phyloP scores from a whole-genome alignment of 768 basidiomycete species.

The Trametes cubensis region DNA sequence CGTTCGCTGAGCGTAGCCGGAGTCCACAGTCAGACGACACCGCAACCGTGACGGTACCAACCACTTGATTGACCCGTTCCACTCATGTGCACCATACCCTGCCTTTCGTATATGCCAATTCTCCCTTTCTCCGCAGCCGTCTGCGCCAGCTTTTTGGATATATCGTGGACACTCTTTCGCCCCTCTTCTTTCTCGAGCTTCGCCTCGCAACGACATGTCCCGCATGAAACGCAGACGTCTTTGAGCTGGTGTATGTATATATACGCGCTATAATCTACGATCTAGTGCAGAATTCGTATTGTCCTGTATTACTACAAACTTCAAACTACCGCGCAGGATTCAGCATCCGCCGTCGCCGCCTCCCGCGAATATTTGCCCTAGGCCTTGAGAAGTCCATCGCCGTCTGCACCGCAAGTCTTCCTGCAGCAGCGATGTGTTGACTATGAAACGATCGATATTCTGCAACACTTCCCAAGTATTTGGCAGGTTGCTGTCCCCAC shows the following conservation, averaged over 20 bases:
- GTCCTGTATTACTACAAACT: constrained; percentile 4
- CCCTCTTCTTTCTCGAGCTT: background rate
- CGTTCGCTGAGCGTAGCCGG: constrained; percentile 31
- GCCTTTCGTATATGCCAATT: background rate
- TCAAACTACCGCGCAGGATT: no score
- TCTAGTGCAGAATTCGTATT: constrained; percentile 17
- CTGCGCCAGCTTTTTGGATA: background rate
- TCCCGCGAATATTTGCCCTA: no score
- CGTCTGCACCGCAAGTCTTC: no score
- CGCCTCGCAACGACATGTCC: background rate
- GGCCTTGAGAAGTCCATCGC: no score
- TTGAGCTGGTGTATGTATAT: constrained; percentile 17
- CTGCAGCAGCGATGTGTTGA: no score
- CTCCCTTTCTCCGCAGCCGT: background rate
- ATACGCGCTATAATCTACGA: constrained; percentile 22
- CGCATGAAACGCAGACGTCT: background rate
- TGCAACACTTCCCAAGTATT: no score
- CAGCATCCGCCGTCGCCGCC: no score
- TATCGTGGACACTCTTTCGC: background rate
- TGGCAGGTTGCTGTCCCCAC: no score
- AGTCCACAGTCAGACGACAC: constrained; percentile 38
- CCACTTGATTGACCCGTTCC: background rate
- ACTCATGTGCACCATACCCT: constrained; percentile 1
- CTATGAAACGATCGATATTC: no score
- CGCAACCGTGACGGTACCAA: constrained; percentile 23